A percentile compares a stretch with the other conserved stretches of the same genome.
phyloP scores from a whole-genome alignment of 208 protist species.

The Trypanosoma rangeli region DNA sequence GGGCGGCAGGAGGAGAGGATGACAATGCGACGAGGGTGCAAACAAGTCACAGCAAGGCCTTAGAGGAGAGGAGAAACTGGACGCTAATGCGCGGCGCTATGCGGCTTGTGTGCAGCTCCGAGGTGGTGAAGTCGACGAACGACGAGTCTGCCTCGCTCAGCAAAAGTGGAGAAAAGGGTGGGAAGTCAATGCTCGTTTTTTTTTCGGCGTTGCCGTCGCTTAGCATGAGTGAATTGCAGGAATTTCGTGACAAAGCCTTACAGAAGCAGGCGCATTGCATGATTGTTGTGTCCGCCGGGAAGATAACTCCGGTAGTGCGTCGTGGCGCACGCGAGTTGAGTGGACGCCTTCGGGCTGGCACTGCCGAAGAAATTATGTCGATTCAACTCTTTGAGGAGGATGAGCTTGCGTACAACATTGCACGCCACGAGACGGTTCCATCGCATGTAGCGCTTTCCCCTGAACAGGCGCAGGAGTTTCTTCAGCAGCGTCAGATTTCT shows the following conservation, averaged over 20 bases:
- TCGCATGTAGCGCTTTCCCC: slow-evolving; percentile 84
- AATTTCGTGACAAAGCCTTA: slow-evolving; percentile 63
- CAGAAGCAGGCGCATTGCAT: slow-evolving; percentile 52
- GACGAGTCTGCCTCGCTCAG: not conserved
- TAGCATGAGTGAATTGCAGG: slow-evolving; percentile 49
- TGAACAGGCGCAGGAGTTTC: slow-evolving; percentile 73
- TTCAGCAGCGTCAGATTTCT: slow-evolving; percentile 82
- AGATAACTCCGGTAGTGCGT: slow-evolving; percentile 49
- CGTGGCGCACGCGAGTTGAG: slow-evolving; percentile 63
- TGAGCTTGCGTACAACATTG: slow-evolving; percentile 95
- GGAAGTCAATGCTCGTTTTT: slow-evolving; percentile 51
- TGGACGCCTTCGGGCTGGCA: slow-evolving; percentile 46
- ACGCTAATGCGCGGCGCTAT: slow-evolving; percentile 63
- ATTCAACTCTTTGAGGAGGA: slow-evolving; percentile 95
- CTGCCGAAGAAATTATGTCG: slow-evolving; percentile 43
- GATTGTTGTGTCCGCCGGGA: slow-evolving; percentile 61
- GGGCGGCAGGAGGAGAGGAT: slow-evolving; percentile 18
- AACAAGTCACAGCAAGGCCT: slow-evolving; percentile 14
- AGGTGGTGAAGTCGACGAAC: not conserved
- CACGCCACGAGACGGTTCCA: slow-evolving; percentile 95
- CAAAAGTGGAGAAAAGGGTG: slow-evolving; percentile 27
- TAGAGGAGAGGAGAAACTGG: slow-evolving; percentile 37
- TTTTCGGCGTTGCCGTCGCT: slow-evolving; percentile 54
- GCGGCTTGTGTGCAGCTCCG: slow-evolving; percentile 50
- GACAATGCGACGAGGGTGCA: slow-evolving; percentile 10